phyloP scores from a whole-genome alignment of 2,329 filamentous ascomycete genomes.

The Fusarium verticillioides region DNA sequence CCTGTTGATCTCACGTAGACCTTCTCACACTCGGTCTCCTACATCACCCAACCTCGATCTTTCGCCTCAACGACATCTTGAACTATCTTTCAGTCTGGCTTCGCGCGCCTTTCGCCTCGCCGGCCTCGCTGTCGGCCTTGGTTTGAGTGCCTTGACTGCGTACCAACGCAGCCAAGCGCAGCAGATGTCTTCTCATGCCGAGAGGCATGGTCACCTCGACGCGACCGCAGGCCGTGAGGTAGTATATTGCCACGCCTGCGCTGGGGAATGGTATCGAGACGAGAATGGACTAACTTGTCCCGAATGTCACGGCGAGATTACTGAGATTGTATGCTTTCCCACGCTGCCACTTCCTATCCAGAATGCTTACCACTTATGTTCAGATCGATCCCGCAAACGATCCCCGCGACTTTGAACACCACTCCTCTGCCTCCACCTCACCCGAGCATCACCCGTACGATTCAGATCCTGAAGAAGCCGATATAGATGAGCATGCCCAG shows the following conservation, averaged over 20 bases:
- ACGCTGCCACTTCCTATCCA: not conserved
- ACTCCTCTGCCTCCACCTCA: conserved; percentile 45
- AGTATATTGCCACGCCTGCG: conserved; percentile 87
- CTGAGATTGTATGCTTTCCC: conserved; percentile 78
- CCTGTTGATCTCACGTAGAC: not conserved
- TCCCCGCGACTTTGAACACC: conserved; percentile 60
- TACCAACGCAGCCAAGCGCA: conserved; percentile 60
- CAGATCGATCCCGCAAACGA: conserved; percentile 69
- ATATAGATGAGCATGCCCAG: conserved; percentile 65
- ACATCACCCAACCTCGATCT: not conserved
- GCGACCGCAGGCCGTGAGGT: conserved; percentile 70
- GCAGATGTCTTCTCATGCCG: conserved; percentile 51
- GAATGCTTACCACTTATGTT: conserved; percentile 26
- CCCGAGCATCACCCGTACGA: conserved; percentile 47
- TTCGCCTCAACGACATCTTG: conserved; percentile 4
- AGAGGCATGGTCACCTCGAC: conserved; percentile 57
- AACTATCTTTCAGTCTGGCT: conserved; percentile 59
- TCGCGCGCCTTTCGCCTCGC: conserved; percentile 64
- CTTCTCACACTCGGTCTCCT: not conserved
- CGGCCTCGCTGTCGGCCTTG: conserved; percentile 68
- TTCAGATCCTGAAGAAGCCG: conserved; percentile 68
- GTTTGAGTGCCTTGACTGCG: conserved; percentile 66
- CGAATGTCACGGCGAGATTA: conserved; percentile 79
- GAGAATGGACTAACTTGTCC: conserved; percentile 78
- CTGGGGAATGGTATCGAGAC: conserved; percentile 82